A percentile compares a stretch with the other conserved stretches of the same genome.
phyloP scores from a whole-genome alignment of 495 filamentous ascomycete genomes.

The Penicillium malachiteum region DNA sequence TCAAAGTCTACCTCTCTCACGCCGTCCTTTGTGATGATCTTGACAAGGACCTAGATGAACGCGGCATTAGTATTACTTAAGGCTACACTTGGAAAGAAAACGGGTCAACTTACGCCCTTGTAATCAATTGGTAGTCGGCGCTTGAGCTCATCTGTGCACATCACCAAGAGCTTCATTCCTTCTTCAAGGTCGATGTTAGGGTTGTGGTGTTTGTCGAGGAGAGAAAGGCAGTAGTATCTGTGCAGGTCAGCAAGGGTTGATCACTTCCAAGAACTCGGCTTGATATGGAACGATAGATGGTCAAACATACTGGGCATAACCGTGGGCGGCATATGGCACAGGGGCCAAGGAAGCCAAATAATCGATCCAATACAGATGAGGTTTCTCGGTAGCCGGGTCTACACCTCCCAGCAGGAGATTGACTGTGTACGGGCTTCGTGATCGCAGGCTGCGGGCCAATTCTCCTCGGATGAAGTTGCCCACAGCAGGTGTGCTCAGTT shows the following conservation, averaged over 20 bases:
- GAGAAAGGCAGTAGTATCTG: slow-evolving; percentile 90
- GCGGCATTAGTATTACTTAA: slow-evolving; percentile 11
- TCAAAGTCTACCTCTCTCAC: slow-evolving; percentile 77
- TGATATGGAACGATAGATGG: not conserved
- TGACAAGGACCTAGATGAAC: slow-evolving; percentile 65
- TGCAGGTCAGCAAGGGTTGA: slow-evolving; percentile 20
- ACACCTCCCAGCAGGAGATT: slow-evolving; percentile 93
- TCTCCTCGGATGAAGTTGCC: slow-evolving; percentile 91
- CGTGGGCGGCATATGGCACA: slow-evolving; percentile 93
- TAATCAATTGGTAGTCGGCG: slow-evolving; percentile 95
- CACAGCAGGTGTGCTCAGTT: slow-evolving; percentile 83
- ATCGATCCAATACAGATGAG: slow-evolving; percentile 93
- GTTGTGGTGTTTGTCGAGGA: slow-evolving; percentile 97
- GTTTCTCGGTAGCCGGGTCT: slow-evolving; percentile 82
- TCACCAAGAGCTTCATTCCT: slow-evolving; percentile 82
- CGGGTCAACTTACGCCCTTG: slow-evolving; percentile 67
- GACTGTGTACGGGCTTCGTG: slow-evolving; percentile 89
- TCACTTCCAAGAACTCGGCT: not conserved
- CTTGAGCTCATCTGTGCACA: slow-evolving; percentile 97
- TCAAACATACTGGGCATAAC: slow-evolving; percentile 86
- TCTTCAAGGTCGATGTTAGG: slow-evolving; percentile 85
- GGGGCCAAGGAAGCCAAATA: slow-evolving; percentile 86
- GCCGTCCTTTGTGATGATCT: slow-evolving; percentile 91
- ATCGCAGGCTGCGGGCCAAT: slow-evolving; percentile 84
- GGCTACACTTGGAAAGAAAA: not conserved